Evolutionary conservation across 164 flowering plant genomes (phyloP).

Genomic region (Piper betle): DNA sequence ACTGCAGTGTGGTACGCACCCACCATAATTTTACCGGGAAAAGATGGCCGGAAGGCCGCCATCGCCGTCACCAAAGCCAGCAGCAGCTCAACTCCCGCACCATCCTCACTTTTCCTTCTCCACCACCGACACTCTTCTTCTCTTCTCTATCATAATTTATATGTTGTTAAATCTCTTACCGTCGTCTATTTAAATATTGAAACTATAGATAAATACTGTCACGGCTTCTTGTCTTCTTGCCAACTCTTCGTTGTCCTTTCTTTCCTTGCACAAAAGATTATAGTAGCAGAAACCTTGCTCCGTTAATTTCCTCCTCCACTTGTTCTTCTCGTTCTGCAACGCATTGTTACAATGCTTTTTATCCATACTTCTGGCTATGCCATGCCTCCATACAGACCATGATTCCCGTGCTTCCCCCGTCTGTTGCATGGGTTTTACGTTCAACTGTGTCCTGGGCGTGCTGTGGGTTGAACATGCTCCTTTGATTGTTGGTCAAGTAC

Average conservation of each 20-base stretch:
- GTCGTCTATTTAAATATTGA: no score
- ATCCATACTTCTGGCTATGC: neutral
- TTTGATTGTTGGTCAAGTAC: no score
- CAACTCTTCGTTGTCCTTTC: neutral
- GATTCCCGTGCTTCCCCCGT: neutral
- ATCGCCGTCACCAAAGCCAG: neutral
- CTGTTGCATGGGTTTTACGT: no score
- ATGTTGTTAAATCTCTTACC: neutral
- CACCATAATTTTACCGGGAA: no score
- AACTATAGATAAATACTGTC: no score
- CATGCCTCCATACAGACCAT: neutral
- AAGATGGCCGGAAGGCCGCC: no score
- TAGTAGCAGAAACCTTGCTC: no score
- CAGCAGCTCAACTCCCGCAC: neutral
- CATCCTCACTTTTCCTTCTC: neutral
- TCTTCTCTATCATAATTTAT: neutral
- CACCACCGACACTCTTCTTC: neutral
- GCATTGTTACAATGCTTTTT: neutral
- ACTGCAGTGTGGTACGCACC: no score
- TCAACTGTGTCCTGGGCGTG: no score
- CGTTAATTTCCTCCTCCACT: no score
- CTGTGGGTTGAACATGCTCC: no score
- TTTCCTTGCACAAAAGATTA: no score
- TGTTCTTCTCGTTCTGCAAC: neutral
- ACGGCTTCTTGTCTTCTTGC: neutral